A percentile compares a stretch with the other conserved stretches of the same genome.
These are phyloP conservation scores for Syzygium syzygioides DNA, from an alignment of 441 rosid species.

Conservation along the genomic window DNA sequence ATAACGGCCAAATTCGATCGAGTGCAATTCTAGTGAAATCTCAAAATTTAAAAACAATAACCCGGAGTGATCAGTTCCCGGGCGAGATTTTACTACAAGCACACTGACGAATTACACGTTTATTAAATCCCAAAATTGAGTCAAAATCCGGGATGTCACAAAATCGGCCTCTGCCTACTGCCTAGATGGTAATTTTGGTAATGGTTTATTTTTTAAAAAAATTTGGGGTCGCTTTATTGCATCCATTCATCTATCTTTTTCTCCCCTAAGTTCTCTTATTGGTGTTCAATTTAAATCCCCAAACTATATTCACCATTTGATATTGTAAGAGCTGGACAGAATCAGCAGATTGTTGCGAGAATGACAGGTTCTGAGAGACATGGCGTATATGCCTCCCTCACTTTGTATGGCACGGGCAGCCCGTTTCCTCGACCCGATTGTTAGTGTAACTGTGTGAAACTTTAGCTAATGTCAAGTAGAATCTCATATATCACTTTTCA, in stretches of 20 bases:
- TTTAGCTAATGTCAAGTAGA: no score
- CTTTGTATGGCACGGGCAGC: background rate
- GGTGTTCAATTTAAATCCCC: background rate
- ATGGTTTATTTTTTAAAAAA: rapidly evolving
- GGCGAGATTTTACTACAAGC: no score
- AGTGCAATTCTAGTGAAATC: no score
- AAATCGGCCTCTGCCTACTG: background rate
- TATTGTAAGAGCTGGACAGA: background rate
- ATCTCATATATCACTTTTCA: background rate
- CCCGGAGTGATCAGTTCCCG: no score
- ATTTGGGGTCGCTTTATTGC: background rate
- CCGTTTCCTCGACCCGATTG: background rate
- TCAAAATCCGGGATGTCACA: no score
- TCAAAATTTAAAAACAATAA: no score
- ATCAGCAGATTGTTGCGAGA: background rate
- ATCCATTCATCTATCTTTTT: background rate
- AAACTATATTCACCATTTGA: background rate
- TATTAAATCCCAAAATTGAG: no score
- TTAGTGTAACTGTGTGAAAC: background rate
- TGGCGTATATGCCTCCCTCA: background rate
- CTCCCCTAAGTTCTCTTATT: background rate
- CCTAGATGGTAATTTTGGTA: background rate
- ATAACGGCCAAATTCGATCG: no score
- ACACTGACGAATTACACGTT: no score
- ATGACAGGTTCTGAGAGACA: background rate